These are phyloP conservation scores for Ogataea methanolica DNA, from an alignment of 805 yeast species.

Conservation along the genomic window DNA sequence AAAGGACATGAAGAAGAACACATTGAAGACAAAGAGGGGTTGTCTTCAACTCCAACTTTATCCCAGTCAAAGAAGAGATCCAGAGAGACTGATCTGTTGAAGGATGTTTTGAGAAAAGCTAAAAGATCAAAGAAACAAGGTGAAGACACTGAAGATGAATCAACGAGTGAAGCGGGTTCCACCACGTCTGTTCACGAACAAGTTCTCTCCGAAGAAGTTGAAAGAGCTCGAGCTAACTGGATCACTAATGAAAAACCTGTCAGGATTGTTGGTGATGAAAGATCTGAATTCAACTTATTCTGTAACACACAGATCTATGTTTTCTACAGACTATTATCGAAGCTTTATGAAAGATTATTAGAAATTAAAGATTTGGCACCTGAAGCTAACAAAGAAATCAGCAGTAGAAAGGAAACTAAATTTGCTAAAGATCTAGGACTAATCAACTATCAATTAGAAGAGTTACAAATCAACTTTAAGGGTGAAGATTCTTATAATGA, in stretches of 20 bases:
- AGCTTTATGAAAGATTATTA: conserved; percentile 70
- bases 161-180: conserved; percentile 6
- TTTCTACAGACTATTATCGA: conserved; percentile 80
- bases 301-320: conserved; percentile 86
- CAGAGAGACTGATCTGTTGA: conserved; percentile 53
- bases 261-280: conserved; percentile 26
- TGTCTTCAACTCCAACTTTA: conserved; percentile 17
- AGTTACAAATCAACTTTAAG: conserved; percentile 69
- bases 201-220: conserved; percentile 26
- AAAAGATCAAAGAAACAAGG: conserved; percentile 26
- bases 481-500: conserved; percentile 74
- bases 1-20: conserved; percentile 19
- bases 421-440: conserved; percentile 87
- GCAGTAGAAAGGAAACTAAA: conserved; percentile 54
- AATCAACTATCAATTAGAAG: conserved; percentile 73
- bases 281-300: conserved; percentile 70
- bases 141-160: conserved; percentile 19
- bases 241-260: conserved; percentile 27
- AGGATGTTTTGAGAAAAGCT: conserved; percentile 52
- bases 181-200: conserved; percentile 8
- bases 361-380: conserved; percentile 73
- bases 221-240: conserved; percentile 32
- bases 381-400: conserved; percentile 69
- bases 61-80: conserved; percentile 40
- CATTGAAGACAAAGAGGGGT: conserved; percentile 19